phyloP scores from a whole-genome alignment of 1,139 yeast species.

The Keqinozyma sinolaborantium region DNA sequence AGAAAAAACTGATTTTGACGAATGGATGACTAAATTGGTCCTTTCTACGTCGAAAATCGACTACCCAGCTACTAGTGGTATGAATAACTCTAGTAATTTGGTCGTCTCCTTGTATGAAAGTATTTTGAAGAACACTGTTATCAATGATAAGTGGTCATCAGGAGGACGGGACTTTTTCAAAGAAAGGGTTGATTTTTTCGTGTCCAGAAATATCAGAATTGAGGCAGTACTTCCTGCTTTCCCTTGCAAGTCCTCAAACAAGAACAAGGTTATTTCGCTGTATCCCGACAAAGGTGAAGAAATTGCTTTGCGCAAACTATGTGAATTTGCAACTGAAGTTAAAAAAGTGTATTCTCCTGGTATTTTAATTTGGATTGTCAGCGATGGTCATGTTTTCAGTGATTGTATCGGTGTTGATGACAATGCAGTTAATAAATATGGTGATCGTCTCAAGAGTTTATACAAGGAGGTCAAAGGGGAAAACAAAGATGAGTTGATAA shows the following conservation, averaged over 20 bases:
- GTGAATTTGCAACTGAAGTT: conserved; percentile 29
- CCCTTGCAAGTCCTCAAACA: conserved; percentile 60
- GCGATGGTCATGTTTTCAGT: conserved; percentile 65
- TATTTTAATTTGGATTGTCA: conserved; percentile 51
- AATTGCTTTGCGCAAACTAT: conserved; percentile 31
- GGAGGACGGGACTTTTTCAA: conserved; percentile 43
- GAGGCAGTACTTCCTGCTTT: conserved; percentile 64
- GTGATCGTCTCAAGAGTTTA: conserved; percentile 37
- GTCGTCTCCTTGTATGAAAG: conserved; percentile 34
- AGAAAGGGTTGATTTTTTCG: conserved; percentile 42
- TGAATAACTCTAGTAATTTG: conserved; percentile 11
- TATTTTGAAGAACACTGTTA: conserved; percentile 44
- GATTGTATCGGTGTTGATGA: conserved; percentile 59
- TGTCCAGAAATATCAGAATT: conserved; percentile 41
- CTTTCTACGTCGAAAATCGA: conserved; percentile 12
- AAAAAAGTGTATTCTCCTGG: conserved; percentile 51
- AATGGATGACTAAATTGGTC: conserved; percentile 31
- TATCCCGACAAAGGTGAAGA: conserved; percentile 49
- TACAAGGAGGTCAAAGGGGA: conserved; percentile 27
- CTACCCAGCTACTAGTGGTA: conserved; percentile 4
- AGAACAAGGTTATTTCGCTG: conserved; percentile 47
- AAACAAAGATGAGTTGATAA: conserved; percentile 20
- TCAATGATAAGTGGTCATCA: conserved; percentile 45
- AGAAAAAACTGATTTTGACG: conserved; percentile 21
- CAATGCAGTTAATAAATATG: conserved; percentile 45